Base-by-base conservation (phyloP, 164 flowering plant genomes). In the Stephania japonica region DNA sequence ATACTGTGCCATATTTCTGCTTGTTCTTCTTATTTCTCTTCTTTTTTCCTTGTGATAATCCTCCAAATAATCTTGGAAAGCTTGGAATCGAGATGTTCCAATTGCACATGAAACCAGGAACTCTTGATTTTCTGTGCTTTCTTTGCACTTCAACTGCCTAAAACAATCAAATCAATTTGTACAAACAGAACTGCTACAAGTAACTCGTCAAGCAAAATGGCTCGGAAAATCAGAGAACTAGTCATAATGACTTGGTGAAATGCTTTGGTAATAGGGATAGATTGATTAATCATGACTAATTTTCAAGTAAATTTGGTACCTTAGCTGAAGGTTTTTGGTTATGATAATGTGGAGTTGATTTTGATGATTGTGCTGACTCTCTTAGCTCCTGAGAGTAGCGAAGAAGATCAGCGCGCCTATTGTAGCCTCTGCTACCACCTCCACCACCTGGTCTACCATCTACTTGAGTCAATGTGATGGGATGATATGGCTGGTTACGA, bases 401-500 rank as follows among this genome's bases (percentile, higher is more conserved):
- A 64, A 89, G 89, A 76, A 89, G 89, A 69, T 84, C 85, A 7
- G 90, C 86, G 75, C 79, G 85, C 70, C 90, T 85, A 71, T 83
- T 73, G 47, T 80, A 77, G 26, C 89, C 84, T 56, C 73, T 79
- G 50, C 50, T 44, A 44, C 50, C 4, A 56, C 74, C 67, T 23
- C 21, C 76, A 59, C 75, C 71, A 44, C 59, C 78, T 5, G 50
- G 18, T 59, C 65, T 79, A 6, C 49, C 67, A 42, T 67, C 73
- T 7, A 59, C 66, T 72, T 62, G 26, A 63, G 73, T 77, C 62
- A 61, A 67, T 32, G 65, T 78, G 42, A 69, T 59, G 23, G 70
- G 70, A 69, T 77, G 77, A 24, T 68, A 81, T 32, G 73, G 79
- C 8, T 75, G 80, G 65, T 75, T 78, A 13, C 32, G 78, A 24